These are phyloP conservation scores for Fusarium humuli DNA, from an alignment of 2,329 filamentous ascomycete species.

Conservation along the genomic window DNA sequence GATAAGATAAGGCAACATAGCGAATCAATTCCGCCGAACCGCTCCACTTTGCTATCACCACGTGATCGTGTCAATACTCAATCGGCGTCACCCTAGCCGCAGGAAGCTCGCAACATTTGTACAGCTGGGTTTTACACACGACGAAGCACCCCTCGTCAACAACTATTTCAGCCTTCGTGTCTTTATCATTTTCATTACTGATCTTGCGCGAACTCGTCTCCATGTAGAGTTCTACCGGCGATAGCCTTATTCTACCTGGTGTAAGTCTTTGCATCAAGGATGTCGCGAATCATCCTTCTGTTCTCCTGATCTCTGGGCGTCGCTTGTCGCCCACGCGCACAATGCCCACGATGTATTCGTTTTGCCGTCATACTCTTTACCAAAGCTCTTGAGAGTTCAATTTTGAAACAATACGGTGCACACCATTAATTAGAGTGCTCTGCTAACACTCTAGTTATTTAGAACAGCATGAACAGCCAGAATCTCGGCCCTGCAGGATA, in stretches of 20 bases:
- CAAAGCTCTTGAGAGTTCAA: background rate
- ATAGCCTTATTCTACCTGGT: conserved; percentile 51
- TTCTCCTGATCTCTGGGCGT: conserved; percentile 44
- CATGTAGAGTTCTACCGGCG: conserved; percentile 52
- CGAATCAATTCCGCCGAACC: conserved; percentile 15
- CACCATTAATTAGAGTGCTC: conserved; percentile 4
- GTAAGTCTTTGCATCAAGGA: conserved; percentile 48
- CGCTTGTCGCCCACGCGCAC: conserved; percentile 24
- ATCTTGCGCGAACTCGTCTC: conserved; percentile 44
- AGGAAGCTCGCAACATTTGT: conserved; percentile 54
- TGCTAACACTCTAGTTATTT: conserved; percentile 27
- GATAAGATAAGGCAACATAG: conserved; percentile 22
- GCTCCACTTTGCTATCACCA: conserved; percentile 47
- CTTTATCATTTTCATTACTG: conserved; percentile 27
- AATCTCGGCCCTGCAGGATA: conserved; percentile 57
- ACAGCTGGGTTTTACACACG: conserved; percentile 44
- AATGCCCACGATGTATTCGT: background rate
- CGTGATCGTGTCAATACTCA: conserved; percentile 50
- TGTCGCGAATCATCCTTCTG: conserved; percentile 43
- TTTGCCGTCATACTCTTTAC: background rate
- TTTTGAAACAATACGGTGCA: background rate
- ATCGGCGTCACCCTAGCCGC: conserved; percentile 53
- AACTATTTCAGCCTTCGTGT: conserved; percentile 30
- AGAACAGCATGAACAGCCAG: conserved; percentile 61
- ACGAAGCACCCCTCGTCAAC: conserved; percentile 35